These are phyloP conservation scores for Fagus crenata DNA, from an alignment of 306 rosid genomes.

Conservation along the genomic window DNA sequence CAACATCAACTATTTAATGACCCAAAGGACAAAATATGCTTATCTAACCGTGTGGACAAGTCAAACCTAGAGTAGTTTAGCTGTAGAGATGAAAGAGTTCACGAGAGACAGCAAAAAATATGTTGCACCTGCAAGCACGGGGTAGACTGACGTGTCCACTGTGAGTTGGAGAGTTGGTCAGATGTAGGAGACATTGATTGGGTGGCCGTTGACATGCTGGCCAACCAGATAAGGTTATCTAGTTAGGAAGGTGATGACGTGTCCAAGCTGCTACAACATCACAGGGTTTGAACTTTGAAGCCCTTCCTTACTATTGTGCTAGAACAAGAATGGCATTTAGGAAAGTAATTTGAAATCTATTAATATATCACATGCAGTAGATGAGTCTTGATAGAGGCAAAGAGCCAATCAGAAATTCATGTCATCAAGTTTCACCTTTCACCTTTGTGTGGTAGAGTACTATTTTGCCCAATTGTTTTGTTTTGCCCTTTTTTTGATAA, in stretches of 20 bases:
- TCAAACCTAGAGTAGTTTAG: not conserved
- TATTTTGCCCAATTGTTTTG: too few species aligned
- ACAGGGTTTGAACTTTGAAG: not conserved
- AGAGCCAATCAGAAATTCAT: too few species aligned
- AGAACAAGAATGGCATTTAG: too few species aligned
- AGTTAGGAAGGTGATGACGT: not conserved
- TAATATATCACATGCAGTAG: too few species aligned
- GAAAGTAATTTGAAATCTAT: too few species aligned
- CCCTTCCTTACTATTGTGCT: not conserved
- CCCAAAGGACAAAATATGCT: too few species aligned
- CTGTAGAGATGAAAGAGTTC: not conserved
- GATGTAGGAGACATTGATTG: slow-evolving; percentile 10
- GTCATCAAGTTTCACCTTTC: too few species aligned
- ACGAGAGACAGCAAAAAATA: not conserved
- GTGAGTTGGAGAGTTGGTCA: slow-evolving; percentile 15
- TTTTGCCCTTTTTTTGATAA: too few species aligned
- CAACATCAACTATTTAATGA: too few species aligned
- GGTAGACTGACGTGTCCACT: slow-evolving; percentile 6
- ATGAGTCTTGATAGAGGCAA: too few species aligned
- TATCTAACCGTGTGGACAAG: not conserved
- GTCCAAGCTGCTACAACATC: not conserved
- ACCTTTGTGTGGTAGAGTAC: too few species aligned
- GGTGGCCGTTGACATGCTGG: slow-evolving; percentile 22
- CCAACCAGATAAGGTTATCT: not conserved
- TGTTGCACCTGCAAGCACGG: slow-evolving; percentile 6